phyloP scores from a whole-genome alignment of 2,329 filamentous ascomycete species.

The Hypoxylon sp. region DNA sequence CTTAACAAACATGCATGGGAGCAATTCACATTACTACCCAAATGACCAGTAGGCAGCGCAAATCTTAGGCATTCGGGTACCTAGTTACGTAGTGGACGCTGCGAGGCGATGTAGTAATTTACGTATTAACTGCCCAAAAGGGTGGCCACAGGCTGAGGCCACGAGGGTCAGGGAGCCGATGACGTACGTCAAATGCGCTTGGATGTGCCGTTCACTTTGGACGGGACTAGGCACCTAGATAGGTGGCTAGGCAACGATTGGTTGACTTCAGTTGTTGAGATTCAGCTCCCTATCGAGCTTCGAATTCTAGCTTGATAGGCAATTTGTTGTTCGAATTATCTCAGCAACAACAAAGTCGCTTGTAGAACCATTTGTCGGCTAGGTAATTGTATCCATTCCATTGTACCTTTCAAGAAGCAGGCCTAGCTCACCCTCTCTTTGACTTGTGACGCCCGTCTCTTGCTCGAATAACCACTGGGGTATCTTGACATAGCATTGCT shows the following conservation, averaged over 20 bases:
- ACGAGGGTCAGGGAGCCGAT: slow-evolving; percentile 31
- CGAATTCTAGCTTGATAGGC: slow-evolving; percentile 13
- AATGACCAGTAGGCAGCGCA: slow-evolving; percentile 23
- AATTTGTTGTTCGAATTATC: slow-evolving; percentile 13
- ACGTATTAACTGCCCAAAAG: slow-evolving; percentile 11
- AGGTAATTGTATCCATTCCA: slow-evolving; percentile 2
- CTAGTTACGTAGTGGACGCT: slow-evolving; percentile 19
- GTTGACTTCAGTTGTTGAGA: slow-evolving; percentile 9
- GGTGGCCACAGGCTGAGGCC: slow-evolving; percentile 10
- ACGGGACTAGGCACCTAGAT: slow-evolving; percentile 14
- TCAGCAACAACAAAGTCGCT: slow-evolving; percentile 20
- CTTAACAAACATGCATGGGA: slow-evolving; percentile 6
- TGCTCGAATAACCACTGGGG: slow-evolving; percentile 39
- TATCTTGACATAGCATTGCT: slow-evolving; percentile 44
- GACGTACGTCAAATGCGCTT: slow-evolving; percentile 35
- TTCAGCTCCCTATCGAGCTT: slow-evolving; percentile 27
- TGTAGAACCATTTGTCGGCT: slow-evolving; percentile 17
- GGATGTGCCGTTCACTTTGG: slow-evolving; percentile 10
- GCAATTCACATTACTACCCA: slow-evolving; percentile 12
- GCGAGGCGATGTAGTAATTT: slow-evolving; percentile 17
- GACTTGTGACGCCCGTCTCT: slow-evolving; percentile 29
- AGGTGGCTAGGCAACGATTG: slow-evolving; percentile 1
- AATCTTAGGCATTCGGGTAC: slow-evolving; percentile 7
- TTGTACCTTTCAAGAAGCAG: slow-evolving; percentile 30
- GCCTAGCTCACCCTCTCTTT: slow-evolving; percentile 7